Evolutionary conservation across 169 alveolate species (phyloP).

Genomic region (Eimeria sp.): DNA sequence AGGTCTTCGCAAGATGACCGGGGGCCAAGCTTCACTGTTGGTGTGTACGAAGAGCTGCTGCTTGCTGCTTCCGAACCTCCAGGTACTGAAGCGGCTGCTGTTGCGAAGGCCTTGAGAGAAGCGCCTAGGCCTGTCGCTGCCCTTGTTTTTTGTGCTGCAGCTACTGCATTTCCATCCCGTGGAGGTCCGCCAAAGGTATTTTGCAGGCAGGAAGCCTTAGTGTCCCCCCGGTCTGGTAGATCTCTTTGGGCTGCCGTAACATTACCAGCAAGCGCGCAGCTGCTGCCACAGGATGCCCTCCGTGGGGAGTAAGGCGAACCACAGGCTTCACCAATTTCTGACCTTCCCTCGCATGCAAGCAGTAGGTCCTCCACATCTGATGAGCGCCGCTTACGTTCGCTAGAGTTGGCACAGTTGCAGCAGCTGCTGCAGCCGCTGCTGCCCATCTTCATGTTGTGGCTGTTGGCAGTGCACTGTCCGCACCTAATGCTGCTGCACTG

Average conservation of each 20-base stretch:
- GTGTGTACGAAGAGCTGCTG: slow-evolving; percentile 55
- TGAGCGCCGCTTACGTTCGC: slow-evolving; percentile 13
- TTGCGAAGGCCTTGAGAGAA: neutral
- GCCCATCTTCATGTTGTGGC: neutral
- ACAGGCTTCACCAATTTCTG: neutral
- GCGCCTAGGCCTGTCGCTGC: neutral
- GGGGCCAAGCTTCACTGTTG: slow-evolving; percentile 55
- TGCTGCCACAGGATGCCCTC: neutral
- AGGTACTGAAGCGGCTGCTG: slow-evolving; percentile 1
- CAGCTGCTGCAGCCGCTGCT: slow-evolving; percentile 6
- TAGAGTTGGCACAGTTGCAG: neutral
- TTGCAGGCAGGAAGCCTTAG: neutral
- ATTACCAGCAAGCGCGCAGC: neutral
- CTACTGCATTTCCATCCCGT: neutral
- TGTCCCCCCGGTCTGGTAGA: neutral
- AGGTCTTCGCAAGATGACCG: slow-evolving; percentile 58
- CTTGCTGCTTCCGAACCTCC: neutral
- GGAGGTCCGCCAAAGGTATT: neutral
- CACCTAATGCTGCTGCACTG: neutral
- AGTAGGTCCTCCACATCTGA: slow-evolving; percentile 44
- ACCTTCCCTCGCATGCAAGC: slow-evolving; percentile 24
- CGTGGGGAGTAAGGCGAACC: neutral
- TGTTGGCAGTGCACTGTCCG: neutral
- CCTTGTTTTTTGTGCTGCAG: neutral
- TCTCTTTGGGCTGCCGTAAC: neutral